Evolutionary conservation across 192 early-diverging fungal genomes (phyloP).

Genomic region (Entomortierella beljakovae): DNA sequence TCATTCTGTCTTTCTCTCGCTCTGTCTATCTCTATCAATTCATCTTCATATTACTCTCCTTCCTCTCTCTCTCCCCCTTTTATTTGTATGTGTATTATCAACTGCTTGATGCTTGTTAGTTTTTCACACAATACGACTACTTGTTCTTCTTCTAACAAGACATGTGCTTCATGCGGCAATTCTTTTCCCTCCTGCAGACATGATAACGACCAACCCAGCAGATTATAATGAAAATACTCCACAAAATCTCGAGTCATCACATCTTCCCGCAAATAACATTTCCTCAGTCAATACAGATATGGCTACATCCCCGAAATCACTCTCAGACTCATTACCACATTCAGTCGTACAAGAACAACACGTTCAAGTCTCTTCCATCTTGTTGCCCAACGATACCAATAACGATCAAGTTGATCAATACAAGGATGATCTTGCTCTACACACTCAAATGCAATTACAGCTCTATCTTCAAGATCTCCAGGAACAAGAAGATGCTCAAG

Average conservation of each 20-base stretch:
- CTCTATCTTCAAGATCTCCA: slow-evolving; percentile 37
- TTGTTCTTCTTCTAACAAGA: no score
- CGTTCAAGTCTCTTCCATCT: background rate
- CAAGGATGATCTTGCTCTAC: slow-evolving; percentile 20
- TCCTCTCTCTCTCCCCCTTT: background rate
- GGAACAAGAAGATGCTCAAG: slow-evolving; percentile 30
- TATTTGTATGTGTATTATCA: background rate
- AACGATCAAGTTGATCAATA: slow-evolving; percentile 10
- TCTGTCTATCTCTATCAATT: background rate
- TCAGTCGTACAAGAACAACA: background rate
- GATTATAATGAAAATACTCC: background rate
- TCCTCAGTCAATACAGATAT: background rate
- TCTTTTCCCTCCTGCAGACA: background rate
- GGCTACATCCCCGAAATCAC: background rate
- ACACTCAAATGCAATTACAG: slow-evolving; percentile 41
- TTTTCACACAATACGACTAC: no score
- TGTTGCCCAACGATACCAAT: background rate
- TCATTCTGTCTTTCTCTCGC: background rate
- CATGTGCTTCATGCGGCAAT: no score
- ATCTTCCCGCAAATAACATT: background rate
- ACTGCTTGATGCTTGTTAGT: no score
- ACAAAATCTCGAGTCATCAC: background rate
- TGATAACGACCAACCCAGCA: background rate
- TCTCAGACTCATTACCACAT: slow-evolving; percentile 3
- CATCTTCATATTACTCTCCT: slow-evolving; percentile 9